Percentiles rank a stretch among this genome's conserved stretches.
phyloP scores from a whole-genome alignment of 495 filamentous ascomycete genomes.

The Penicillium lagena region DNA sequence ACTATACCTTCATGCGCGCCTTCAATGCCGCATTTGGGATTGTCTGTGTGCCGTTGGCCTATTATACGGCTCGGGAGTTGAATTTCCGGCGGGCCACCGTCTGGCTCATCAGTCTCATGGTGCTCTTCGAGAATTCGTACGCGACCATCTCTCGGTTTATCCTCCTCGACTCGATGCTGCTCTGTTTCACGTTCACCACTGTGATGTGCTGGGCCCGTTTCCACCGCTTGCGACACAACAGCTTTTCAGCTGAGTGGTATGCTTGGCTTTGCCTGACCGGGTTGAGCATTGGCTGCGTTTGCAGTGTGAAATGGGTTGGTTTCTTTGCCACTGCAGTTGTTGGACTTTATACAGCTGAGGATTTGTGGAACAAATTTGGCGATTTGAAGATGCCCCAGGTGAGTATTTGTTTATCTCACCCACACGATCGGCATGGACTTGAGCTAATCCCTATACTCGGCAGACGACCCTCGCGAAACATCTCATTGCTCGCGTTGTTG shows the following conservation, averaged over 20 bases:
- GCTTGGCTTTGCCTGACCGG: constrained; percentile 87
- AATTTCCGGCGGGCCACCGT: constrained; percentile 79
- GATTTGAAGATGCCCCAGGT: constrained; percentile 85
- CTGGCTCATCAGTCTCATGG: constrained; percentile 94
- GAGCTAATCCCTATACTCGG: neutral
- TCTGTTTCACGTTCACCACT: constrained; percentile 96
- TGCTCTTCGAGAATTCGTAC: constrained; percentile 97
- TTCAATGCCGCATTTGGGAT: constrained; percentile 96
- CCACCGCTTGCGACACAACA: constrained; percentile 73
- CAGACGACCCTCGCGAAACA: constrained; percentile 70
- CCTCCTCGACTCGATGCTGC: constrained; percentile 93
- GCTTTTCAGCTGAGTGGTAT: constrained; percentile 87
- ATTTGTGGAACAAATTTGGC: constrained; percentile 97
- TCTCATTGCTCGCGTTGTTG: constrained; percentile 70
- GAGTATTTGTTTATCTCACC: constrained; percentile 9
- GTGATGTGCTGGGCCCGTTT: constrained; percentile 95
- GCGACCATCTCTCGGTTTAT: constrained; percentile 98
- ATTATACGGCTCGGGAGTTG: constrained; percentile 87
- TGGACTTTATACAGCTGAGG: constrained; percentile 91
- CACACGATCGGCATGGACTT: neutral
- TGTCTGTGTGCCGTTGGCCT: constrained; percentile 87
- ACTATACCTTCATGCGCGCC: constrained; percentile 97
- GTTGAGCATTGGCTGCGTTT: constrained; percentile 92
- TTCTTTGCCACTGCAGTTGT: constrained; percentile 92
- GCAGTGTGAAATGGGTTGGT: constrained; percentile 97